Base-by-base conservation (phyloP, 2,329 filamentous ascomycete genomes). In the Hypoxylon rubiginosum region DNA sequence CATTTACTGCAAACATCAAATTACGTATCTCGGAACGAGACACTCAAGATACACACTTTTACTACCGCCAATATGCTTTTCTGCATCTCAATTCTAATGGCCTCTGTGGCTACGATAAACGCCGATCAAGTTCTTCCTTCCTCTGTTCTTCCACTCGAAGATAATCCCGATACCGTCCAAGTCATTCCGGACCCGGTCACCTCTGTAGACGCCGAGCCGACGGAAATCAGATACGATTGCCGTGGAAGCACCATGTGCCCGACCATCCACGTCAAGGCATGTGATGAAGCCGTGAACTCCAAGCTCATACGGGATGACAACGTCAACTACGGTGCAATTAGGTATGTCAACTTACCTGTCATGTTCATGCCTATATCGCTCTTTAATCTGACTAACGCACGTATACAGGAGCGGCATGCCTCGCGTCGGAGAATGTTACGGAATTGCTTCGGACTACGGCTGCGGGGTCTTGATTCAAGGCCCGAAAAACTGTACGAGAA, bases 381-480 rank as follows among this genome's bases (percentile, higher is more conserved):
- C 34, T 17, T 8, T 43, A 7, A 43, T 2, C 39, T 19, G 6
- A 32, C 62, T 69, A 10, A 62, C 45, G 15, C 2, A n/a, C 54
- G 10, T 15, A 17, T 46, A n/a, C 26, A 69, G 67, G 28, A 69
- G 67, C 34, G 46, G 50, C 6, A 41, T 3, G 15, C 61, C 67
- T 11, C 60, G 64, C 7, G 4, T 24, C 0, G 67, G 67, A 9
- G 49, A 45, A 11, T 69, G 67, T 28, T 57, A 61, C 17, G 64
- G 67, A 13, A 9, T 56, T 19, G 28, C 4, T 7, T 53, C 53
- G 1, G 66, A 67, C 17, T 66, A 41, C 19, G 66, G 64, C 52
- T 69, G 67, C 54, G 67, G 43, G 15, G 41, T 69, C 50, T 9
- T 64, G 7, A 55, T 69, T 39, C 2, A 64, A 51, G 67, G 67